Evolutionary conservation across 495 filamentous ascomycete species (phyloP).

Genomic region (Cryomyces minteri): DNA sequence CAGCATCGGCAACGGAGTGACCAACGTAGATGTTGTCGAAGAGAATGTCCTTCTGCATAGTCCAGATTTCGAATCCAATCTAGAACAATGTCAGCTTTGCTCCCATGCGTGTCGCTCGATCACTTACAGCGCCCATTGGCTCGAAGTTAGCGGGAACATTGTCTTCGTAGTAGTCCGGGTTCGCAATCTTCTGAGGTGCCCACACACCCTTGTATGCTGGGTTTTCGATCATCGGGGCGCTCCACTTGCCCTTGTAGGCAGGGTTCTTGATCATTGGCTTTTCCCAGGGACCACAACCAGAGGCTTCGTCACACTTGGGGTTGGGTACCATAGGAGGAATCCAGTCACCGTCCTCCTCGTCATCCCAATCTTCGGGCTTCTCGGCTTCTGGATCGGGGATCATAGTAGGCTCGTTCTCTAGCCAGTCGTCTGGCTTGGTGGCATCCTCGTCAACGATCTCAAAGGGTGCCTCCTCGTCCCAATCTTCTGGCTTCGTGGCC

Average conservation of each 20-base stretch:
- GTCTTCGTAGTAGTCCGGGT: constrained; percentile 96
- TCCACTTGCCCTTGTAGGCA: constrained; percentile 98
- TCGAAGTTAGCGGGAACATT: constrained; percentile 93
- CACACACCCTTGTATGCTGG: constrained; percentile 94
- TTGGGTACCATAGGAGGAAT: constrained; percentile 82
- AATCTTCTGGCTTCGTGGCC: constrained; percentile 92
- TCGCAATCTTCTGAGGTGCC: constrained; percentile 89
- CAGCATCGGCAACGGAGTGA: constrained; percentile 87
- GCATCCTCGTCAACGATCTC: constrained; percentile 92
- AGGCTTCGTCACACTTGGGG: constrained; percentile 85
- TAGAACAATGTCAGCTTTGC: constrained; percentile 18
- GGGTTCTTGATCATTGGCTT: constrained; percentile 91
- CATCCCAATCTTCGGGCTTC: constrained; percentile 99
- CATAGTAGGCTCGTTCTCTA: constrained; percentile 72
- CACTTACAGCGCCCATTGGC: constrained; percentile 86
- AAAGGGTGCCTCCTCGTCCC: constrained; percentile 96
- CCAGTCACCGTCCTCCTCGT: constrained; percentile 99
- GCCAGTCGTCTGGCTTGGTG: constrained; percentile 85
- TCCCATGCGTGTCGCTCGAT: background rate
- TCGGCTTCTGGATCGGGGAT: constrained; percentile 90
- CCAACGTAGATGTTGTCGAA: constrained; percentile 99
- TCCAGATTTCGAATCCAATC: constrained; percentile 99
- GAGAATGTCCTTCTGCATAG: constrained; percentile 96
- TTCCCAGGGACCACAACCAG: constrained; percentile 89
- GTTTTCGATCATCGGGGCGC: constrained; percentile 87